Base-by-base conservation (phyloP, 1,284 basidiomycete genomes). In the Papiliotrema flavescens region DNA sequence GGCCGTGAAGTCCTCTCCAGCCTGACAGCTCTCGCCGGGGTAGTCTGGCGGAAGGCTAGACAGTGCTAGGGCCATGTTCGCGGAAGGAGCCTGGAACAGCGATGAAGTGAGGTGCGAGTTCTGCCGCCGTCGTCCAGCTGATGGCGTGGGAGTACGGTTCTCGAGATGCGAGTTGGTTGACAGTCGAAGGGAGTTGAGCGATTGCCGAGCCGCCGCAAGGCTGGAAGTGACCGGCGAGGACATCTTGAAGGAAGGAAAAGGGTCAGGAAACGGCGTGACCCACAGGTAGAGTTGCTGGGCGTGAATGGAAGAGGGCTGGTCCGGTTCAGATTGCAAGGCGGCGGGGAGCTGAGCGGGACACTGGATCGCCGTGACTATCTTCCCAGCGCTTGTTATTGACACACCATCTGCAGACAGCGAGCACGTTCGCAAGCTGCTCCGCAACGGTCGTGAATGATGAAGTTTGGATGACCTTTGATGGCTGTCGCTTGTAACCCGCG, bases 81-180 rank as follows among this genome's bases (percentile, higher is more conserved):
- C 23, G 36, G 40, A 34, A 6, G 53, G 49, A 22, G 47, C 26
- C 13, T 42, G 49, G 39, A 56, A 59, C 9, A 61, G 49, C 9
- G 58, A 53, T 8, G 61, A 59, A 0, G 55, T 42, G 17, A 62
- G 42, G 35, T 57, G 54, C 2, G 50, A 44, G 32, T 46, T 35
- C 35, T 36, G 48, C 22, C 59, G 54, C 32, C 23, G 60, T 1
- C 50, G 56, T 3, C 57, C 55, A 17, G 58, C 47, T 5, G 63
- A 60, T 19, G 52, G 56, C 5, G 56, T 49, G 41, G 41, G 23
- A 40, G 49, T 43, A 35, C 35, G 41, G 34, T 44, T 8, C 49
- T 44, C 20, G 51, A 17, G 22, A 40, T 44, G 41, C 19, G 43
- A 7, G 23, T 17, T 20, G 28, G 28, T 32, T 11, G 28, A 32